A percentile compares a stretch with the other conserved stretches of the same genome.
Evolutionary conservation across 805 yeast species (phyloP).

Genomic region (Cyberlindnera mycetangii): DNA sequence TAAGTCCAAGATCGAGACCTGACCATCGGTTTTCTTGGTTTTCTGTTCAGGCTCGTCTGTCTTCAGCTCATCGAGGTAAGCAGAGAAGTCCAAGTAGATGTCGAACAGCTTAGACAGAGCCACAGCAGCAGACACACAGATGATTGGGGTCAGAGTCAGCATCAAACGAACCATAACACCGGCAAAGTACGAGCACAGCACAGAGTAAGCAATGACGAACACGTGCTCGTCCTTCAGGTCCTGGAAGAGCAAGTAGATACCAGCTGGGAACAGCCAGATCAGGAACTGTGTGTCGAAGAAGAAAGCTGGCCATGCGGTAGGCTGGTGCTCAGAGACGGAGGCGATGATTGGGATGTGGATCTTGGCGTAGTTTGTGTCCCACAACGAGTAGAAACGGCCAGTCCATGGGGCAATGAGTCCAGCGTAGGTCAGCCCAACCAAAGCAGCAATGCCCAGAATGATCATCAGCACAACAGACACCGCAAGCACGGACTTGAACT

Average conservation of each 20-base stretch:
- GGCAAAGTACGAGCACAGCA: constrained; percentile 94
- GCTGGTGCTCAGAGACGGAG: constrained; percentile 98
- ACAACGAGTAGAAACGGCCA: constrained; percentile 95
- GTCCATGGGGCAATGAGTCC: constrained; percentile 99
- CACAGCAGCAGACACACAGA: constrained; percentile 90
- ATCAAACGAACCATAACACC: constrained; percentile 99
- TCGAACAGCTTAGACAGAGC: constrained; percentile 84
- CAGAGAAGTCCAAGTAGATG: constrained; percentile 66
- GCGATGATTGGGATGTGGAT: constrained; percentile 98
- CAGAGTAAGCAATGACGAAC: constrained; percentile 86
- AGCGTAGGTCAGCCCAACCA: constrained; percentile 77
- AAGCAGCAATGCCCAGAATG: constrained; percentile 62
- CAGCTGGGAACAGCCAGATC: constrained; percentile 98
- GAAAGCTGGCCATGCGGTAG: constrained; percentile 99
- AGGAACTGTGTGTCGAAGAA: constrained; percentile 90
- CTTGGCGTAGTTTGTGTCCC: constrained; percentile 98
- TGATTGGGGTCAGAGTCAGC: constrained; percentile 94
- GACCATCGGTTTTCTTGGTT: constrained; percentile 10
- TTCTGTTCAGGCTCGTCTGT: constrained; percentile 5
- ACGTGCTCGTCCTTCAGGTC: constrained; percentile 90
- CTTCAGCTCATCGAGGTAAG: constrained; percentile 22
- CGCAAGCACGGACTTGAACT: constrained; percentile 67
- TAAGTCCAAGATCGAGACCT: constrained; percentile 25
- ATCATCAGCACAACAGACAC: constrained; percentile 57
- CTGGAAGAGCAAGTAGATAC: constrained; percentile 85